Evolutionary conservation across 192 early-diverging fungal genomes (phyloP), one percentile per base, ranked within the genome.

Genomic region (Umbelopsis isabellina): DNA sequence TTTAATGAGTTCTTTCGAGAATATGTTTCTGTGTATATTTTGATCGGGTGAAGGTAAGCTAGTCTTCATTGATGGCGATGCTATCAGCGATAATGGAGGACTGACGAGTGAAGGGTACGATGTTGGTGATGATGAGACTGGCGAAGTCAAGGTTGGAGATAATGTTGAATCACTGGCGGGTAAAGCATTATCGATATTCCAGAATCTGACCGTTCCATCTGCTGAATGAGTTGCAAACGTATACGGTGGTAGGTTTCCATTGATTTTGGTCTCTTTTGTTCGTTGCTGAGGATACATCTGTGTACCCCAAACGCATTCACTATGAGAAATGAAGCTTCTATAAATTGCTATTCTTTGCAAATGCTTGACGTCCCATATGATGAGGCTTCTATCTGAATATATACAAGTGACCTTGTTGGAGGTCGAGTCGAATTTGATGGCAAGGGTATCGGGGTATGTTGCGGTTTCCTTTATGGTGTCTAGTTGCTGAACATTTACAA

Each of bases 261-360:
- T 53, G 37, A 10, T 1, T 41, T 41, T 41, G 37, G 5, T 41
- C 8, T 61, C 27, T 18, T n/a, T 13, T 25, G 27, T 30, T 30
- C 25, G n/a, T 10, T 13, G 33, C 2, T 16, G 27, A 27, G 48
- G 20, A 11, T 27, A 75, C 86, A 92, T 90, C 86, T 94, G 90
- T n/a, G 89, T 87, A 16, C 93, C 93, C 91, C 91, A 94, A 12
- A 94, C 84, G 74, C 90, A 91, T 70, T 93, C 93, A 52, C 84
- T 86, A 48, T 94, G 93, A 55, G 74, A 87, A 22, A 90, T 49
- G 64, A 91, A 90, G 68, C 85, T 91, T 45, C 85, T 71, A 50
- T 82, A 86, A 47, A 87, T 82, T 20, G 75, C 76, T 2, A 84
- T 74, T 50, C 89, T 85, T 21, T 84, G 85, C 12, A 68, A 25